These are phyloP conservation scores for Kwoniella shandongensis DNA, from an alignment of 768 basidiomycete species.

Conservation along the genomic window DNA sequence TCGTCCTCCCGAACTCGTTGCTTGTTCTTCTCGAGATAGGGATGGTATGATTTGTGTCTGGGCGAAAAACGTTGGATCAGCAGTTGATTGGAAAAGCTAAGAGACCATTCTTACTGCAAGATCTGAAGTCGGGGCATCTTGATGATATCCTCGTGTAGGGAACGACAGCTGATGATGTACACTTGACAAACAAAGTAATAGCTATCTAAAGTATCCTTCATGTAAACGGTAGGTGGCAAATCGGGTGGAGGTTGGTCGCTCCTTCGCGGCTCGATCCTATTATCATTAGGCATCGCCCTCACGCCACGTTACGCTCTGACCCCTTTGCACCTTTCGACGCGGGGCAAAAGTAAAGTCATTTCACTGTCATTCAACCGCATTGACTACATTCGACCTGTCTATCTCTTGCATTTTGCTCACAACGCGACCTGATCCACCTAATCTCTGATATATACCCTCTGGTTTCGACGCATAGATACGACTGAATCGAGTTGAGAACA, in stretches of 20 bases:
- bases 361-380: constrained; percentile 1
- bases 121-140: constrained; percentile 54
- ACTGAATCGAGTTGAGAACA: constrained; percentile 10
- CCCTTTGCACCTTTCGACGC: not conserved
- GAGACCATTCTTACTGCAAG: constrained; percentile 38
- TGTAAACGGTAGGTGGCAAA: not conserved
- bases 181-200: not conserved
- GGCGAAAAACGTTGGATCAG: not conserved
- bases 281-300: too few species aligned
- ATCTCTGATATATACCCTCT: constrained; percentile 2
- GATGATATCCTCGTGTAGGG: not conserved
- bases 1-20: constrained; percentile 54
- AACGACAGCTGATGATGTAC: not conserved
- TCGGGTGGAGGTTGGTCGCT: not conserved
- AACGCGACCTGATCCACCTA: too few species aligned
- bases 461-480: too few species aligned
- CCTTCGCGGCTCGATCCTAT: too few species aligned
- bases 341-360: not conserved
- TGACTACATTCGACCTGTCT: constrained; percentile 1
- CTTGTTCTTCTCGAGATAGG: constrained; percentile 54
- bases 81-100: not conserved
- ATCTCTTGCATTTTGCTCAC: not conserved
- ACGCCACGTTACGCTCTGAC: too few species aligned
- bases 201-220: not conserved
- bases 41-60: constrained; percentile 55